Base-by-base conservation (phyloP, 352 stramenopile species). In the Thalassiosira livingstoniorum region DNA sequence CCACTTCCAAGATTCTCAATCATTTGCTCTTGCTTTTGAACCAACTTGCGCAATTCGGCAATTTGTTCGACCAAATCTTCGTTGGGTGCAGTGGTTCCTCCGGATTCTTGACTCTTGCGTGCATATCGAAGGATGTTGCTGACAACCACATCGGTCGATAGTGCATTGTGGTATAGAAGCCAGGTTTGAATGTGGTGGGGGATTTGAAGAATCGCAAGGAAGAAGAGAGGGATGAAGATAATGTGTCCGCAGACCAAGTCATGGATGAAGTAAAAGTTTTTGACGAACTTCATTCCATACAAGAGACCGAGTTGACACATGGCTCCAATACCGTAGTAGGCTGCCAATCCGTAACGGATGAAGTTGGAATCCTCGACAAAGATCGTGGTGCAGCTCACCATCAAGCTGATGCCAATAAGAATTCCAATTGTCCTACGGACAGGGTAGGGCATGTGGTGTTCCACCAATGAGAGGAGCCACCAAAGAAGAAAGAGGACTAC, bases 131-230 rank as follows among this genome's bases (percentile, higher is more conserved):
- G 84, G 76, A 99, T 98, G 85, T 99, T 97, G 75, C 98, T 97
- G 31, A 99, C 98, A 37, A 98, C 97, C 18, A 99, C 97, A 78
- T 97, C 97, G 54, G 95, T 92, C 25, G 95, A 98, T 34, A 99
- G 83, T 23, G 97, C 97, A 82, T 99, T 99, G 90, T 99, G 97
- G 90, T 98, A 99, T 0, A 99, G 90, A 58, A 99, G 87, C 96
- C 96, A 98, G 35, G 97, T 99, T 87, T 99, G 97, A 53, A 98
- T 96, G 78, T 97, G 95, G 67, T 95, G 92, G 15, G 95, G 95
- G 54, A 98, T 91, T 62, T 95, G 88, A 18, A 97, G 69, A 34
- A 96, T 95, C 34, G 94, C 94, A 21, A 98, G 88, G 23, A 98
- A 82, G 62, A 98, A 92, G 32, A 99, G 95, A 27, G 98, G 82